These are phyloP conservation scores for Skeletonema menzelii DNA, from an alignment of 108 stramenopile species.

Conservation along the genomic window DNA sequence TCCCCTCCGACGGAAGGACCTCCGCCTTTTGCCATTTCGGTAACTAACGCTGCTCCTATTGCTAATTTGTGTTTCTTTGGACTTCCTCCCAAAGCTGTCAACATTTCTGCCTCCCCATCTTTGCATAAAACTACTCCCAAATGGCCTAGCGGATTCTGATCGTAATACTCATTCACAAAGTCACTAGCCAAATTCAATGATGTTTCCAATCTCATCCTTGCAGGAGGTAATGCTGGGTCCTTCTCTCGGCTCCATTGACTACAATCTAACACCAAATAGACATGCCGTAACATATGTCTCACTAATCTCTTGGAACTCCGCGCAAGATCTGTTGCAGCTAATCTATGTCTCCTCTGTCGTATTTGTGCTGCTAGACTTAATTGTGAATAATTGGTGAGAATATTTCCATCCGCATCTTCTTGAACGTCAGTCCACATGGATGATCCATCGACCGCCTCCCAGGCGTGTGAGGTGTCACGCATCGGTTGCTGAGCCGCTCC, in stretches of 20 bases:
- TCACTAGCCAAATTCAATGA: conserved; percentile 53
- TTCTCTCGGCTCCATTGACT: conserved; percentile 74
- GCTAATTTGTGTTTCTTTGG: conserved; percentile 70
- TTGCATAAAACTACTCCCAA: conserved; percentile 69
- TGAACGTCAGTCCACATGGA: conserved; percentile 75
- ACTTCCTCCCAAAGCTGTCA: conserved; percentile 67
- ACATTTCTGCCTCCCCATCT: conserved; percentile 83
- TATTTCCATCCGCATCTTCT: conserved; percentile 83
- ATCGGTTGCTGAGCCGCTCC: conserved; percentile 7
- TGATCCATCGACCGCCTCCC: conserved; percentile 66
- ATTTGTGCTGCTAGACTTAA: conserved; percentile 59
- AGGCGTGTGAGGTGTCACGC: conserved; percentile 51
- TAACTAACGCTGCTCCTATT: conserved; percentile 50
- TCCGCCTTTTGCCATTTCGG: conserved; percentile 43
- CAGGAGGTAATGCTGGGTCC: conserved; percentile 70
- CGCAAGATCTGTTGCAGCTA: conserved; percentile 74
- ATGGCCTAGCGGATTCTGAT: conserved; percentile 87
- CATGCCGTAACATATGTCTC: conserved; percentile 87
- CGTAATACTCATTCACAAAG: conserved; percentile 78
- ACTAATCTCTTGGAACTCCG: conserved; percentile 65
- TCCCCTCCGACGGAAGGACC: conserved; percentile 64
- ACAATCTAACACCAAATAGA: conserved; percentile 74
- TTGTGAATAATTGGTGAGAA: conserved; percentile 55
- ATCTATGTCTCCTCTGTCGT: conserved; percentile 67
- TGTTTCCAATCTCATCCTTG: conserved; percentile 64